A percentile compares a stretch with the other conserved stretches of the same genome.
These are phyloP conservation scores for Litsea cubeba DNA, from an alignment of 164 flowering plant species.

Conservation along the genomic window DNA sequence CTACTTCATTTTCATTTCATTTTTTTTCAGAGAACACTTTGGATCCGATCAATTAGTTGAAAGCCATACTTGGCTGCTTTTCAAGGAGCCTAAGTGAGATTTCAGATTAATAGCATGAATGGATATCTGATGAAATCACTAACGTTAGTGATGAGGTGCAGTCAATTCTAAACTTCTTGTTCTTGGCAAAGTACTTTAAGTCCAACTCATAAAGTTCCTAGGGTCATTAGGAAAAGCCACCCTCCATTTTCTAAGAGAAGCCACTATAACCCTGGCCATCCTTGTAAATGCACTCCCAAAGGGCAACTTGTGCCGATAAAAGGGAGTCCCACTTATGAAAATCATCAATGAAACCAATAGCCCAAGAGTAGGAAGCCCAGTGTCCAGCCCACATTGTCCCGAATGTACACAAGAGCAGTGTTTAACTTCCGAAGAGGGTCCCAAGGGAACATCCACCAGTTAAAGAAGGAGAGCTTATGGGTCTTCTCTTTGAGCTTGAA, in stretches of 20 bases:
- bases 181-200: conserved; percentile 16
- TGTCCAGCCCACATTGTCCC: conserved; percentile 28
- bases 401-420: conserved; percentile 28
- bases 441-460: conserved; percentile 38
- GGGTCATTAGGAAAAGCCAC: conserved; percentile 20
- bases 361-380: conserved; percentile 30
- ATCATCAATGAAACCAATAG: conserved; percentile 17
- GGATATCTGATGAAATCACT: background rate
- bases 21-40: too few species aligned
- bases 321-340: conserved; percentile 25
- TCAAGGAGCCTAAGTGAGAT: too few species aligned
- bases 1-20: too few species aligned
- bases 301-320: conserved; percentile 26
- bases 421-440: conserved; percentile 26
- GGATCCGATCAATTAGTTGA: too few species aligned
- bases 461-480: conserved; percentile 30
- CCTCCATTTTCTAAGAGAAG: conserved; percentile 20
- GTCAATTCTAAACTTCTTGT: conserved; percentile 20
- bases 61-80: too few species aligned
- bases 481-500: conserved; percentile 22
- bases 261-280: conserved; percentile 26
- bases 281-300: conserved; percentile 29
- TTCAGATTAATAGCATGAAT: too few species aligned
- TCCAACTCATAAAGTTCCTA: conserved; percentile 26
- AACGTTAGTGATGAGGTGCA: conserved; percentile 21